phyloP scores from a whole-genome alignment of 768 basidiomycete genomes.

The Harrya chromipes region DNA sequence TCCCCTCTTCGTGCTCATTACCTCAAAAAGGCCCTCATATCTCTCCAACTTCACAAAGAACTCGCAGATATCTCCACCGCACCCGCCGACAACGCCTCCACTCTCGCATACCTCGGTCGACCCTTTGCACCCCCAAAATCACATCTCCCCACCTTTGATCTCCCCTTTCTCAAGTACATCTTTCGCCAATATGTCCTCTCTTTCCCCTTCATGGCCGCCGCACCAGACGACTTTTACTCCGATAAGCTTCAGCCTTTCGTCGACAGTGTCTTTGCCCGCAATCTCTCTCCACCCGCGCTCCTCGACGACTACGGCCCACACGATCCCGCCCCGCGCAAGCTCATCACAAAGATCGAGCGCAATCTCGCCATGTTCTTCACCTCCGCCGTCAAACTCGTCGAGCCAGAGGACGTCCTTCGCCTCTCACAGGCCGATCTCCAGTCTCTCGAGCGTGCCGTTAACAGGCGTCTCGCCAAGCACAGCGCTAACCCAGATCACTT shows the following conservation, averaged over 20 bases:
- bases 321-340: constrained; percentile 59
- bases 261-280: constrained; percentile 75
- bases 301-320: constrained; percentile 60
- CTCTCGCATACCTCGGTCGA: constrained; percentile 83
- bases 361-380: constrained; percentile 80
- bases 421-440: constrained; percentile 83
- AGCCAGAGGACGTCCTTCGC: constrained; percentile 86
- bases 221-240: constrained; percentile 89
- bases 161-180: constrained; percentile 86
- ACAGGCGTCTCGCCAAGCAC: constrained; percentile 53
- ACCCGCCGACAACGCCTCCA: constrained; percentile 43
- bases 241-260: constrained; percentile 95
- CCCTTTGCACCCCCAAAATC: constrained; percentile 67
- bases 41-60: constrained; percentile 82
- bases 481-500: constrained; percentile 56
- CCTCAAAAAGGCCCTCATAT: constrained; percentile 92
- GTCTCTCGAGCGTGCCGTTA: constrained; percentile 68
- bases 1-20: constrained; percentile 94
- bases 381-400: constrained; percentile 76
- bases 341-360: constrained; percentile 79
- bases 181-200: constrained; percentile 70
- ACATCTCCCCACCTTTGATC: constrained; percentile 58
- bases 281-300: constrained; percentile 59
- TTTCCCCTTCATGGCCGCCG: constrained; percentile 90
- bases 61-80: constrained; percentile 54